Evolutionary conservation across 2,329 filamentous ascomycete species (phyloP).

Genomic region (Harringtonia aguacate): DNA sequence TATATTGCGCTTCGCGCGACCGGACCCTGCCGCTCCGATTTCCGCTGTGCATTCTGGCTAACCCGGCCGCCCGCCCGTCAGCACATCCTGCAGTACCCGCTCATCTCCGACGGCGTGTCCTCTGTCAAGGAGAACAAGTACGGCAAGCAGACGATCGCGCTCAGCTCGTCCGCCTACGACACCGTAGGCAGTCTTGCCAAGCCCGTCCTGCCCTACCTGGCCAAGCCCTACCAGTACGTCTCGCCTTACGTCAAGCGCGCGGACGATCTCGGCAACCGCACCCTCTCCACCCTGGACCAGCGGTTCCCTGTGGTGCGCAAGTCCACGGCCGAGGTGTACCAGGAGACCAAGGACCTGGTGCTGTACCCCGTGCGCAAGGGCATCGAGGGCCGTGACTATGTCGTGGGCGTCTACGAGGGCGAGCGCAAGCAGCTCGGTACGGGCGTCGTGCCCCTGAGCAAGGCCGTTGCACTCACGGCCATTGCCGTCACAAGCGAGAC

Average conservation of each 20-base stretch:
- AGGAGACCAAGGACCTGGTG: conserved; percentile 50
- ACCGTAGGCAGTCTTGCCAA: conserved; percentile 67
- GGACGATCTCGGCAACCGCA: conserved; percentile 64
- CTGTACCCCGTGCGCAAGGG: conserved; percentile 53
- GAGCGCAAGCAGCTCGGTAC: conserved; percentile 55
- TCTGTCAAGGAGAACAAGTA: conserved; percentile 74
- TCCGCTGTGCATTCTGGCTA: no score
- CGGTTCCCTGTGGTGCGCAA: conserved; percentile 66
- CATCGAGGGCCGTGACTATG: conserved; percentile 50
- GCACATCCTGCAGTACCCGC: conserved; percentile 78
- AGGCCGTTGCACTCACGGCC: conserved; percentile 58
- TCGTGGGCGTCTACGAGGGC: conserved; percentile 42
- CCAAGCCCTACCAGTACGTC: conserved; percentile 70
- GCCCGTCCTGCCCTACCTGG: conserved; percentile 67
- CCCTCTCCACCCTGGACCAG: conserved; percentile 58
- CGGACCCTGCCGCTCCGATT: no score
- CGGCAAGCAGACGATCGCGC: conserved; percentile 70
- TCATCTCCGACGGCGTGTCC: conserved; percentile 67
- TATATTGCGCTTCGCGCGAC: neutral
- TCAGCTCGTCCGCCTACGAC: conserved; percentile 65
- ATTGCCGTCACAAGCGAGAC: conserved; percentile 57
- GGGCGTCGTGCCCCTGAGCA: conserved; percentile 55
- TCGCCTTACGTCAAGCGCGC: conserved; percentile 76
- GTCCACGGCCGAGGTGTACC: conserved; percentile 59
- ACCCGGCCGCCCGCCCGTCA: no score